Evolutionary conservation across 441 rosid species (phyloP), one percentile per base, ranked within the genome.

Genomic region (Metrosideros polymorpha): DNA sequence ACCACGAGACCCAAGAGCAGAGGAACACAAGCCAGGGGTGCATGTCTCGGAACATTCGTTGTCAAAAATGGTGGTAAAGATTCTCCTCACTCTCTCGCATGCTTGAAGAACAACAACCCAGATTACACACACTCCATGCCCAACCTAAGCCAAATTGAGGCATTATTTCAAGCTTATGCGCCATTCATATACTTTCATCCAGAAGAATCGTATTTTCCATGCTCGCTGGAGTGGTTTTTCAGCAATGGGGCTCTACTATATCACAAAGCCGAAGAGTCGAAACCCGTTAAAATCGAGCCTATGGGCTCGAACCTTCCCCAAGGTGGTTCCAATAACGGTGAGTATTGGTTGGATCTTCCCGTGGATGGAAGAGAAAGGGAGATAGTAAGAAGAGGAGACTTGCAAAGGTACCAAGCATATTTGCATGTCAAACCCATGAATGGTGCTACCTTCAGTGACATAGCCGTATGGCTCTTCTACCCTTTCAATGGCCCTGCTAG

Each of bases 381-480:
- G 29, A 51, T 2, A 22, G 83, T 83, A 15, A 86, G 57, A 56
- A 86, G 71, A 66, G 88, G 88, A 32, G 52, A 86, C 85, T 29
- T 86, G 82, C 35, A 35, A 57, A 82, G 85, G 49, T 32, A 30
- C 35, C 50, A 8, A 43, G 83, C 85, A 12, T 86, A 86, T 5
- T 51, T 86, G 82, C 88, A 86, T 47, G 19, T 63, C 63, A 86
- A 86, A 84, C 85, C 88, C 13, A 63, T 83, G 88, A 47, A 82
- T 49, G 88, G 88, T 0, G 82, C 82, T 12, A 82, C 88, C 5
- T 86, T 83, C 19, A 86, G 54, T 7, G 88, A 86, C 61, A 39
- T 86, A 32, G 85, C 85, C 82, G 52, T 86, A 39, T 86, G 88
- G 88, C 51, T 86, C 50, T 86, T 86, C 61, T 86, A 83, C 85